phyloP scores from a whole-genome alignment of 768 basidiomycete species.

The Daedalea quercina region DNA sequence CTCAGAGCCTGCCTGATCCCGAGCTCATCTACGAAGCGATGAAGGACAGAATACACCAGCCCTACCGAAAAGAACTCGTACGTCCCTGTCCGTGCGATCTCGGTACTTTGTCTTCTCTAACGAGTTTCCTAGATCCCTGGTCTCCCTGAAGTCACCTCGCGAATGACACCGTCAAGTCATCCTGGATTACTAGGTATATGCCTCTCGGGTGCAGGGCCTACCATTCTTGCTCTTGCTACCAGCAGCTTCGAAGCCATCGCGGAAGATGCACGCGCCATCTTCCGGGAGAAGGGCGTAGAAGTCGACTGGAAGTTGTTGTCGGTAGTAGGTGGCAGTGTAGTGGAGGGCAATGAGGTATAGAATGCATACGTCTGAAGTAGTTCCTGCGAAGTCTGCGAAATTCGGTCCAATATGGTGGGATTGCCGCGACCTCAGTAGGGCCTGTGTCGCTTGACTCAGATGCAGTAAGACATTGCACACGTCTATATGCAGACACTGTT shows the following conservation, averaged over 20 bases:
- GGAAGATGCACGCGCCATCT: constrained; percentile 70
- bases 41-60: constrained; percentile 98
- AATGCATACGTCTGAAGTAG: no score
- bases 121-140: constrained; percentile 74
- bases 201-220: constrained; percentile 95
- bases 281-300: constrained; percentile 61
- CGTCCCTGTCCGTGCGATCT: constrained; percentile 20
- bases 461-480: no score
- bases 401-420: no score
- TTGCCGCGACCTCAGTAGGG: no score
- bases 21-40: constrained; percentile 98
- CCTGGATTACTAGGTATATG: constrained; percentile 96
- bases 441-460: no score
- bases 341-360: constrained; percentile 2
- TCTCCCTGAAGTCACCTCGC: constrained; percentile 84
- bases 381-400: no score
- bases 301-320: constrained; percentile 89
- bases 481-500: no score
- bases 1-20: constrained; percentile 85
- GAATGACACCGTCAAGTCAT: constrained; percentile 82
- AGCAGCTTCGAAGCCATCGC: constrained; percentile 80
- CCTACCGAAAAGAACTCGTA: constrained; percentile 85
- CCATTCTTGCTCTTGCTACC: constrained; percentile 92
- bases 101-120: neutral
- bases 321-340: constrained; percentile 43